These are phyloP conservation scores for Anthracocystis walkeri DNA, from an alignment of 1,284 basidiomycete species.

Conservation along the genomic window DNA sequence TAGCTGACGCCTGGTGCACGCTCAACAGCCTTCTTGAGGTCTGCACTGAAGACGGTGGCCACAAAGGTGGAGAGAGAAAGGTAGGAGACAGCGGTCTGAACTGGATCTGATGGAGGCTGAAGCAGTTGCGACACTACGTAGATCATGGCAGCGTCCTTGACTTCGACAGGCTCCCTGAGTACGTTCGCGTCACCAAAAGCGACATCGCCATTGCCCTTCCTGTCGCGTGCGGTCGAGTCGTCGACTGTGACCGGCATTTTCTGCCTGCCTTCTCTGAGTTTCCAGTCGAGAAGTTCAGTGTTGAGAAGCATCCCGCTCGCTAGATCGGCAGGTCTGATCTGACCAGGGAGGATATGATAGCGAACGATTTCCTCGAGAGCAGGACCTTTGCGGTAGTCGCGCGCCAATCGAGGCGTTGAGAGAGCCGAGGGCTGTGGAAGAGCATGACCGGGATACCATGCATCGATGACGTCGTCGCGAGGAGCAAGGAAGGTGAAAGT, in stretches of 20 bases:
- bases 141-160: conserved; percentile 80
- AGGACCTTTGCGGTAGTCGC: conserved; percentile 28
- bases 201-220: conserved; percentile 71
- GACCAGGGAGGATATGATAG: conserved; percentile 64
- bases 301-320: conserved; percentile 51
- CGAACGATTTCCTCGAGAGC: conserved; percentile 50
- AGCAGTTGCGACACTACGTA: conserved; percentile 90
- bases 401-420: neutral
- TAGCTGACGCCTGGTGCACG: conserved; percentile 79
- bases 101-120: conserved; percentile 81
- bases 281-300: conserved; percentile 60
- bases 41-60: conserved; percentile 74
- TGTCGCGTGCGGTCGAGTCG: conserved; percentile 63
- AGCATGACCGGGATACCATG: conserved; percentile 29
- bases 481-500: conserved; percentile 78
- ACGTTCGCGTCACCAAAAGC: conserved; percentile 86
- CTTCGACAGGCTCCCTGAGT: conserved; percentile 80
- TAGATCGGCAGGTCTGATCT: conserved; percentile 42
- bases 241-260: conserved; percentile 62
- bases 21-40: conserved; percentile 54
- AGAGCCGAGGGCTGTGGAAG: neutral
- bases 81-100: conserved; percentile 84
- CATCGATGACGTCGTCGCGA: conserved; percentile 81
- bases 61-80: conserved; percentile 89
- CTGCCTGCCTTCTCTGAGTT: conserved; percentile 71